These are phyloP conservation scores for Cyphellophora attinorum DNA, from an alignment of 2,329 filamentous ascomycete genomes.

Conservation along the genomic window DNA sequence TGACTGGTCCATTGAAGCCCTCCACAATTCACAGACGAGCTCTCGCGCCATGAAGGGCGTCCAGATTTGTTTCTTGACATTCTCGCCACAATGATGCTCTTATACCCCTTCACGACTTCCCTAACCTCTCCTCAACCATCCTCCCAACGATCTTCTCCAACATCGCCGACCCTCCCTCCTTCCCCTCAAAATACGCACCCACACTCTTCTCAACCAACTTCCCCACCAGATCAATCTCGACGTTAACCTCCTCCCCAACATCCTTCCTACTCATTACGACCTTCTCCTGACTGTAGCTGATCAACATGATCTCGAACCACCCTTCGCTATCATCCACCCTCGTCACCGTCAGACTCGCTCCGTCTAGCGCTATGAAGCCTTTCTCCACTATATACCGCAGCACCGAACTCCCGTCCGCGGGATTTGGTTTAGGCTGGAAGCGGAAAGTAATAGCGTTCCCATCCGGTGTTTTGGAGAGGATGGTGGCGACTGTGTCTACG, in stretches of 20 bases:
- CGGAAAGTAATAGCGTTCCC: conserved; percentile 86
- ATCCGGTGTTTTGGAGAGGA: conserved; percentile 64
- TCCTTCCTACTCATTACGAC: conserved; percentile 74
- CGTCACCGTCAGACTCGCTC: conserved; percentile 87
- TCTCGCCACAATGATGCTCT: no score
- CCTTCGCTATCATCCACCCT: conserved; percentile 68
- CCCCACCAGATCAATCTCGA: conserved; percentile 82
- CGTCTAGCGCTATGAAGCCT: conserved; percentile 89
- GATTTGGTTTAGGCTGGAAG: conserved; percentile 49
- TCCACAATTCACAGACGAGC: no score
- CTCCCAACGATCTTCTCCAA: conserved; percentile 64
- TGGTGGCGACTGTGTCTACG: conserved; percentile 78
- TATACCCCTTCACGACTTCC: neutral
- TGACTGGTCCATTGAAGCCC: no score
- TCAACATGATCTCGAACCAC: conserved; percentile 94
- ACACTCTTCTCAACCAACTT: conserved; percentile 67
- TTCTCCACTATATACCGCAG: conserved; percentile 90
- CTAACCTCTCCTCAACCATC: conserved; percentile 63
- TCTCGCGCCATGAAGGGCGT: no score
- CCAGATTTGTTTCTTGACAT: no score
- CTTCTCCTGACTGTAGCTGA: conserved; percentile 89
- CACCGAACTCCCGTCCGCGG: conserved; percentile 52
- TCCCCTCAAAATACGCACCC: conserved; percentile 58
- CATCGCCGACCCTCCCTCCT: conserved; percentile 39
- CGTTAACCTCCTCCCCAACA: conserved; percentile 72